Evolutionary conservation across 345 rosid genomes (phyloP), one percentile per base, ranked within the genome.

Genomic region (Tarenaya hassleriana): DNA sequence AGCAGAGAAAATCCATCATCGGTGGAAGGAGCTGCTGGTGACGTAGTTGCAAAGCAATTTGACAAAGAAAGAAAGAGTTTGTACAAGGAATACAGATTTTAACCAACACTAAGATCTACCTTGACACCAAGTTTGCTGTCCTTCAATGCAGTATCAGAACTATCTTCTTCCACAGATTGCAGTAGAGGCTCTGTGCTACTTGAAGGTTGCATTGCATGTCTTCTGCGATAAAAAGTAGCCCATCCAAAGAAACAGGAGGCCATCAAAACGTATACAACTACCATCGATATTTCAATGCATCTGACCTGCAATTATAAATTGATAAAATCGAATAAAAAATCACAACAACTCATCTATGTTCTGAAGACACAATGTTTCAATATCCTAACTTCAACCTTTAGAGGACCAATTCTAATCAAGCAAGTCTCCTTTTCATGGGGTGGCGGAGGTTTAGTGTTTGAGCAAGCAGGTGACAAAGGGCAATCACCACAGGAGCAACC

Each of bases 401-500:
- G 63, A 63, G 77, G 63, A 10, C 98, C 88, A 39, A 91, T 66
- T 60, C 59, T 74, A 54, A 91, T 53, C 17, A 88, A 69, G 72
- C 98, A 91, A 50, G 77, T 47, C 49, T 77, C 75, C 50, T 55
- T 64, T 51, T 59, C 62, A 15, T 69, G 74, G 50, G 84, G 81
- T 16, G 79, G 57, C 62, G 88, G 95, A 64, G 90, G 86, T 58
- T 77, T 90, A 32, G 78, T 50, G 62, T 64, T 77, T 40, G 95
- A 66, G 73, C 98, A 92, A 43, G 60, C 67, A 52, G 88, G 72
- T 57, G 96, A 76, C 9, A 71, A 74, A 55, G 94, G 95, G 62
- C 98, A 92, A 64, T 92, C 98, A 45, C 98, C 98, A 47, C 96
- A 92, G 70, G 98, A 92, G 66, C 98, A 92, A 38, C 98, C 96